phyloP scores from a whole-genome alignment of 805 yeast genomes.

The Nakazawaea laoshanensis region DNA sequence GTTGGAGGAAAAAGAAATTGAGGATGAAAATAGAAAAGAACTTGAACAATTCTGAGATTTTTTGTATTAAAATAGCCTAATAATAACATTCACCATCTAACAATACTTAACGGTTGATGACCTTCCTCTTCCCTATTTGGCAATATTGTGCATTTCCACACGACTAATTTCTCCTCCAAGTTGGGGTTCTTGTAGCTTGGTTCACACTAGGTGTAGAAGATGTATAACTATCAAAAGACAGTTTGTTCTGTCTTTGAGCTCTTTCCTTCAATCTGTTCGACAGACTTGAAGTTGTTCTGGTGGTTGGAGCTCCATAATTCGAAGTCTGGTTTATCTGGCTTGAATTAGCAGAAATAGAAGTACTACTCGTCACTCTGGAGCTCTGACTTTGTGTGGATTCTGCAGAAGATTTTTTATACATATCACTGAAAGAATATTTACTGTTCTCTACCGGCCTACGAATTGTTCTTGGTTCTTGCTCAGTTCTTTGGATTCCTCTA shows the following conservation, averaged over 20 bases:
- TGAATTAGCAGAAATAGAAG: no score
- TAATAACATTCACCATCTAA: no score
- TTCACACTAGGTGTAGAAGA: neutral
- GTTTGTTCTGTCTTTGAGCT: slow-evolving; percentile 6
- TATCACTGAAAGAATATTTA: slow-evolving; percentile 11
- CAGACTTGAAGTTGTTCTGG: slow-evolving; percentile 1
- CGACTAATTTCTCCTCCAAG: slow-evolving; percentile 1
- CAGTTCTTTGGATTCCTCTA: no score
- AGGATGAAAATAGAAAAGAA: no score
- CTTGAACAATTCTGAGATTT: no score
- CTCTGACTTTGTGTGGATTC: neutral
- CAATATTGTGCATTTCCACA: no score
- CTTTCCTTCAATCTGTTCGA: slow-evolving; percentile 10
- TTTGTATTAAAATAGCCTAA: no score
- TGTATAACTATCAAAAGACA: slow-evolving; percentile 2
- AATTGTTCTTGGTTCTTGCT: neutral
- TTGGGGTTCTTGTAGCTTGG: neutral
- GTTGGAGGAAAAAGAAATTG: no score
- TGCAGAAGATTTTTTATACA: slow-evolving; percentile 6
- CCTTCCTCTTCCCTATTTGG: no score
- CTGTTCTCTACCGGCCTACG: slow-evolving; percentile 2
- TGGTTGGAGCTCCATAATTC: neutral
- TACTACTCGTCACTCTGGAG: neutral
- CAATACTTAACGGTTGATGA: no score
- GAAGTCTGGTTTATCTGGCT: no score